Percentiles rank a stretch among this genome's conserved stretches.
These are phyloP conservation scores for Ganoderma leucocontextum DNA, from an alignment of 1,284 basidiomycete genomes.

Conservation along the genomic window DNA sequence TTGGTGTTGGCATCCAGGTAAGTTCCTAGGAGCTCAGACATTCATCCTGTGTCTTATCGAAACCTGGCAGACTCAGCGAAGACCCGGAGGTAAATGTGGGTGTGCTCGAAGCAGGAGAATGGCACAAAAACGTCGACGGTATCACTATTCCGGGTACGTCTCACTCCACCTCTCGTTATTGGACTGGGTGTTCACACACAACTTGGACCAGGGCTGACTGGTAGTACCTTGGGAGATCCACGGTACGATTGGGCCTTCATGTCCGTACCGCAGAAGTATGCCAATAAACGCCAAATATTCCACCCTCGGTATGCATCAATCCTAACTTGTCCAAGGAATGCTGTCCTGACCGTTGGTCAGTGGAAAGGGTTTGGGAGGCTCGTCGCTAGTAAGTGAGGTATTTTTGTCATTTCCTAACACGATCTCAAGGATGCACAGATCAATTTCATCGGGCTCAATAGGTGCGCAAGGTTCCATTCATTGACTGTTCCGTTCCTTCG, in stretches of 20 bases:
- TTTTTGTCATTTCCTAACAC: no score
- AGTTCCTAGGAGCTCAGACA: background rate
- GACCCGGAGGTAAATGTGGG: constrained; percentile 47
- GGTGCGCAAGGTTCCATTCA: constrained; percentile 15
- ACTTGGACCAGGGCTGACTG: constrained; percentile 13
- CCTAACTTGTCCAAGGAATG: background rate
- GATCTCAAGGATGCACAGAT: constrained; percentile 4
- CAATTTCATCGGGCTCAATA: constrained; percentile 25
- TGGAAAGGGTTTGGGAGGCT: constrained; percentile 35
- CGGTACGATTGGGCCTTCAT: constrained; percentile 34
- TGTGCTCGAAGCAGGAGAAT: constrained; percentile 42
- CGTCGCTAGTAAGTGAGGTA: constrained; percentile 23
- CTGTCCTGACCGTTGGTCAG: constrained; percentile 2
- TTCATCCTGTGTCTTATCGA: background rate
- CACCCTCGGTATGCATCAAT: constrained; percentile 22
- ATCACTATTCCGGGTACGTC: constrained; percentile 23
- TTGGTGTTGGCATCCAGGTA: constrained; percentile 21
- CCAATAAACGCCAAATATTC: constrained; percentile 21
- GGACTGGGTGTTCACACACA: no score
- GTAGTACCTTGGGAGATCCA: constrained; percentile 19
- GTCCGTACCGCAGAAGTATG: constrained; percentile 31
- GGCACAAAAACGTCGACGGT: constrained; percentile 35
- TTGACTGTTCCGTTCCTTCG: background rate
- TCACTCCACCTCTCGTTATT: background rate
- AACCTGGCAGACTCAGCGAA: constrained; percentile 44